Conservation (phyloP, 768 basidiomycete genomes). For the Lentinula sp. region DNA sequence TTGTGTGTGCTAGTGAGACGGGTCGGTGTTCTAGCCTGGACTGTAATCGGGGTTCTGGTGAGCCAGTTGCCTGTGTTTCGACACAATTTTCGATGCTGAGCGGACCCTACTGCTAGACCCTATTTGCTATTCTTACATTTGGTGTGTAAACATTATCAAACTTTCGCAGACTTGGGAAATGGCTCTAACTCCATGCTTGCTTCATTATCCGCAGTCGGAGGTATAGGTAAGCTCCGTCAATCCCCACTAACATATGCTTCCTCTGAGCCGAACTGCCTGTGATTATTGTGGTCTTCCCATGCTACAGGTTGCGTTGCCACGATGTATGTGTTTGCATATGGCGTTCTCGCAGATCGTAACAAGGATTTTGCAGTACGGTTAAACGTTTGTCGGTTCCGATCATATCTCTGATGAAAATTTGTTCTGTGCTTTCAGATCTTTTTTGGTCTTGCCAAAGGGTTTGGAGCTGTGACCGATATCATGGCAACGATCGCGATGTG, state of each 20-base stretch:
- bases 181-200: not conserved
- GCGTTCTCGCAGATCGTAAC: constrained; percentile 25
- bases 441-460: constrained; percentile 39
- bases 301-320: constrained; percentile 23
- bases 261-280: not conserved
- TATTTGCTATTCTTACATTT: constrained; percentile 22
- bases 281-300: not conserved
- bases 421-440: constrained; percentile 22
- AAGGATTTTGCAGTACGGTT: constrained; percentile 21
- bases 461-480: constrained; percentile 36
- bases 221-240: constrained; percentile 18
- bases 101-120: constrained; percentile 9
- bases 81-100: not conserved
- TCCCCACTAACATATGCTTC: not conserved
- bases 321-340: constrained; percentile 27
- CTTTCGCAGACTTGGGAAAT: not conserved
- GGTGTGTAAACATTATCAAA: constrained; percentile 12
- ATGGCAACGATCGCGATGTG: constrained; percentile 40
- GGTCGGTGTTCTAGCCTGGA: not conserved
- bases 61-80: not conserved
- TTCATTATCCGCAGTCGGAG: constrained; percentile 15
- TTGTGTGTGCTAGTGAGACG: not conserved
- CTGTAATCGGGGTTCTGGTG: constrained; percentile 1
- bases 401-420: not conserved
- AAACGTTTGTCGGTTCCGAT: not conserved